A percentile compares a stretch with the other conserved stretches of the same genome.
Evolutionary conservation across 331 rosid genomes (phyloP).

Genomic region (Malus hybrid): DNA sequence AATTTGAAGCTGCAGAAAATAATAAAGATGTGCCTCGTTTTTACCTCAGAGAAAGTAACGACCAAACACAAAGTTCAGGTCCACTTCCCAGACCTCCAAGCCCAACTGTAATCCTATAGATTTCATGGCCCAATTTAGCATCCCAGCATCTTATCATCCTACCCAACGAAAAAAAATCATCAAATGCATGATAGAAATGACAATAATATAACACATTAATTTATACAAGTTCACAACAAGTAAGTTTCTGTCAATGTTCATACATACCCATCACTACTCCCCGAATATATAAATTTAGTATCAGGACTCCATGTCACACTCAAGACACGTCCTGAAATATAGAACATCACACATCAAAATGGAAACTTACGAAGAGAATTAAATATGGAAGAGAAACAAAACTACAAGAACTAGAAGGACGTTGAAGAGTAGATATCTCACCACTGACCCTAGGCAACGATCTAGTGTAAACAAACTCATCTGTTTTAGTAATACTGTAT

Average conservation of each 20-base stretch:
- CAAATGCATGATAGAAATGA: background rate
- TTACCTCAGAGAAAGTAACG: constrained; percentile 79
- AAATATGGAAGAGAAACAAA: background rate
- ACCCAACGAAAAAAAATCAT: background rate
- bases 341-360: background rate
- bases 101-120: constrained; percentile 83
- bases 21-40: background rate
- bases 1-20: background rate
- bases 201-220: background rate
- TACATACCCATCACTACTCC: constrained; percentile 92
- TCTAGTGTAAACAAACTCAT: constrained; percentile 55
- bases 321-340: constrained; percentile 62
- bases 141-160: constrained; percentile 88
- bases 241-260: background rate
- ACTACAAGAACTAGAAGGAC: background rate
- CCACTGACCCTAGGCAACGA: constrained; percentile 85
- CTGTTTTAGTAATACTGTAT: constrained; percentile 44
- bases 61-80: constrained; percentile 79
- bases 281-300: constrained; percentile 63
- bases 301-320: constrained; percentile 88
- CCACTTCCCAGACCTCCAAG: constrained; percentile 75
- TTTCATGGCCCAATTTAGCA: constrained; percentile 53
- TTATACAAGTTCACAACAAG: background rate
- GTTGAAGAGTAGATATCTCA: constrained; percentile 34
- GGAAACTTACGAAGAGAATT: background rate